phyloP scores from a whole-genome alignment of 108 stramenopile species.

The Cyclostephanos invisitatus region DNA sequence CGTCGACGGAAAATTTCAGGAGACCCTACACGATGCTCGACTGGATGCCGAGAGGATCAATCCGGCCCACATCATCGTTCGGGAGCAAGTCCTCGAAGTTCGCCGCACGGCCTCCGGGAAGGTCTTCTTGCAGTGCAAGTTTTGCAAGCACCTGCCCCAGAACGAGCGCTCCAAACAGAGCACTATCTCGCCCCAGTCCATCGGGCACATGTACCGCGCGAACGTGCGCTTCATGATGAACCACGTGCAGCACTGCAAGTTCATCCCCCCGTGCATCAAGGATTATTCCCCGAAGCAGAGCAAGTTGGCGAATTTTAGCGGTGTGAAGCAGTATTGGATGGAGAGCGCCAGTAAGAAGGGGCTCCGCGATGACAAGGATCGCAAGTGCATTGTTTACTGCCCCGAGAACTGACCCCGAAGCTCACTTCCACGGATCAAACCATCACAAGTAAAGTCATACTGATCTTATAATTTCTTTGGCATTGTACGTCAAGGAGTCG shows the following conservation, averaged over 20 bases:
- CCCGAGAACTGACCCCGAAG: not conserved
- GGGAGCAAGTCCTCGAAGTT: not conserved
- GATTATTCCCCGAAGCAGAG: not conserved
- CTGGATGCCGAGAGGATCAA: not conserved
- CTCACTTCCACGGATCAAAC: no score
- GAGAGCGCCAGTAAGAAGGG: not conserved
- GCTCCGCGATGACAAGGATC: not conserved
- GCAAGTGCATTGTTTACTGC: conserved; percentile 1
- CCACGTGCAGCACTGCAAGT: not conserved
- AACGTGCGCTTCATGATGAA: conserved; percentile 1
- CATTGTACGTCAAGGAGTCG: no score
- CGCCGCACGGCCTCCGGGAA: not conserved
- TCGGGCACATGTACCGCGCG: not conserved
- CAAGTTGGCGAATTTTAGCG: not conserved
- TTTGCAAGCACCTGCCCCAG: conserved; percentile 2
- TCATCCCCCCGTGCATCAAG: not conserved
- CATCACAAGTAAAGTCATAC: no score
- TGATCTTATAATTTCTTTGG: no score
- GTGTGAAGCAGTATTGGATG: not conserved
- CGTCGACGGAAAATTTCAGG: not conserved
- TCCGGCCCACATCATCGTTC: conserved; percentile 1
- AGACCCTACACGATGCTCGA: not conserved
- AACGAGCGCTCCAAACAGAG: not conserved
- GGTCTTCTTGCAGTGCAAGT: not conserved
- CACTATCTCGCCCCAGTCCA: not conserved